phyloP scores from a whole-genome alignment of 495 filamentous ascomycete species.

The Podospora sp. region DNA sequence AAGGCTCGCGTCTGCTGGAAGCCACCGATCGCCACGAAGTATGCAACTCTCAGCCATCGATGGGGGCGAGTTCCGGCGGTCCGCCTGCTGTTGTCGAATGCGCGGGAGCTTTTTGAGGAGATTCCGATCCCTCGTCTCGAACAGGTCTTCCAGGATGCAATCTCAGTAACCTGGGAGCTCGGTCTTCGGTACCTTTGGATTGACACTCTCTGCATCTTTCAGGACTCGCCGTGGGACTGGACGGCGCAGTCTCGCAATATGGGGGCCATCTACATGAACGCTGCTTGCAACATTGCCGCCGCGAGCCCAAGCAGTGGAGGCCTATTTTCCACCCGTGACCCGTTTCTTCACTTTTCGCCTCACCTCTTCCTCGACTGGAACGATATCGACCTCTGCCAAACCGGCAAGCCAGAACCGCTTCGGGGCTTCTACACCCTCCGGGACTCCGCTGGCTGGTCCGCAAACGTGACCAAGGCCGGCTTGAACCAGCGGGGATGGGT shows the following conservation, averaged over 20 bases:
- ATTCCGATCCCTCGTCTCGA: background rate
- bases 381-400: background rate
- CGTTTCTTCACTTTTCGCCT: background rate
- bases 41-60: constrained; percentile 4
- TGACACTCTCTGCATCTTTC: constrained; percentile 9
- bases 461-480: background rate
- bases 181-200: background rate
- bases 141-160: constrained; percentile 2
- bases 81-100: background rate
- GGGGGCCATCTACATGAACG: constrained; percentile 2
- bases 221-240: background rate
- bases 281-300: constrained; percentile 1
- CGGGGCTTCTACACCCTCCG: background rate
- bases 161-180: background rate
- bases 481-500: background rate
- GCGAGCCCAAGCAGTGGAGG: background rate
- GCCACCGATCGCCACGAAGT: background rate
- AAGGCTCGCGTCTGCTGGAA: background rate
- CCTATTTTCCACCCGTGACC: background rate
- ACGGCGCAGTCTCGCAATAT: background rate
- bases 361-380: background rate
- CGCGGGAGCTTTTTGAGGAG: background rate
- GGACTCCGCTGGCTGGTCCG: background rate
- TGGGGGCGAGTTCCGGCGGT: background rate
- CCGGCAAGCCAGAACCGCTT: background rate